These are phyloP conservation scores for Monascus purpureus DNA, from an alignment of 495 filamentous ascomycete species.

Conservation along the genomic window DNA sequence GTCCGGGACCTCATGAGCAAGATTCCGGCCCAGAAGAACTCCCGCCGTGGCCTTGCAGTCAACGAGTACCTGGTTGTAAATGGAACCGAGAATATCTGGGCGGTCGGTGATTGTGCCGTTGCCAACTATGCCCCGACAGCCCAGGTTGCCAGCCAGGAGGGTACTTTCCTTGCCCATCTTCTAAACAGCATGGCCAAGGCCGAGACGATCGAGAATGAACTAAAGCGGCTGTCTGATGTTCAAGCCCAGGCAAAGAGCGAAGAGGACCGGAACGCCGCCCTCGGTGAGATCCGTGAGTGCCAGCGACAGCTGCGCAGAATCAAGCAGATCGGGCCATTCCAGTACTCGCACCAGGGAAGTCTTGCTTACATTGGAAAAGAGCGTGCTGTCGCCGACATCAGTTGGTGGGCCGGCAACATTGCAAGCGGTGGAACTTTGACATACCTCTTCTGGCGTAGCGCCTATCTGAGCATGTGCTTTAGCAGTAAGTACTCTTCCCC, in stretches of 20 bases:
- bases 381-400: slow-evolving; percentile 93
- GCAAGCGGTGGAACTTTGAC: slow-evolving; percentile 70
- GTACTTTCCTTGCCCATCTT: slow-evolving; percentile 82
- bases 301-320: slow-evolving; percentile 77
- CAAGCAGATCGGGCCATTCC: slow-evolving; percentile 90
- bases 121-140: slow-evolving; percentile 97
- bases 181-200: slow-evolving; percentile 98
- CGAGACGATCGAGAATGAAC: slow-evolving; percentile 58
- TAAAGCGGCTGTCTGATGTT: slow-evolving; percentile 45
- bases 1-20: slow-evolving; percentile 82
- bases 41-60: slow-evolving; percentile 83
- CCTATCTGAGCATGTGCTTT: slow-evolving; percentile 99
- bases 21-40: slow-evolving; percentile 89
- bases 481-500: slow-evolving; percentile 54
- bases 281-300: slow-evolving; percentile 63
- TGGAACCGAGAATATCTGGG: slow-evolving; percentile 92
- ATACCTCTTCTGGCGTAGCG: slow-evolving; percentile 91
- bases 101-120: slow-evolving; percentile 76
- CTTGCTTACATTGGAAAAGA: slow-evolving; percentile 97
- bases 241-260: slow-evolving; percentile 49
- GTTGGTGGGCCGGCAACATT: slow-evolving; percentile 94
- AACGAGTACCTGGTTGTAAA: slow-evolving; percentile 99
- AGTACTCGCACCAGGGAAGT: slow-evolving; percentile 94
- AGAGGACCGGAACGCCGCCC: slow-evolving; percentile 38
- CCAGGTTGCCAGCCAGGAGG: slow-evolving; percentile 92